A percentile compares a stretch with the other conserved stretches of the same genome.
Evolutionary conservation across 2,329 filamentous ascomycete species (phyloP).

Genomic region (Aspergillus proliferans): DNA sequence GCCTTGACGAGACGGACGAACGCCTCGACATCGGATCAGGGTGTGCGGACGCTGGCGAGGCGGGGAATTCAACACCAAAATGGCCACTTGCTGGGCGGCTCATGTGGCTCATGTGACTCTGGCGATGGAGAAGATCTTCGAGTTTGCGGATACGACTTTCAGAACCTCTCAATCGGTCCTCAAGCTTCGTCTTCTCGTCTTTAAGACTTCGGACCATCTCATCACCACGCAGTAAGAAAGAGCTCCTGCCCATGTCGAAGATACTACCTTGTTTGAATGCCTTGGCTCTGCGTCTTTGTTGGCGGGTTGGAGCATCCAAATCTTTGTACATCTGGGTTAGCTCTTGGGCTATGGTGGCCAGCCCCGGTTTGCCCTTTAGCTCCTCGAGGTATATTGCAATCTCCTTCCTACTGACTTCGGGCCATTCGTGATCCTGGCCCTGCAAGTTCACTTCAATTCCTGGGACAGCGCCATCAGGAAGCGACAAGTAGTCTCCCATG

Average conservation of each 20-base stretch:
- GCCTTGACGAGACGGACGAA: constrained; percentile 56
- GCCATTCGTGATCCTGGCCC: constrained; percentile 76
- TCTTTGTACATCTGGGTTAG: constrained; percentile 71
- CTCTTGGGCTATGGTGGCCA: constrained; percentile 62
- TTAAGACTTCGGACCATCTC: constrained; percentile 71
- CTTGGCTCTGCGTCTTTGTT: constrained; percentile 79
- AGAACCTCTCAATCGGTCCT: constrained; percentile 70
- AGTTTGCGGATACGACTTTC: constrained; percentile 85
- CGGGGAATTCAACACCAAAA: constrained; percentile 38
- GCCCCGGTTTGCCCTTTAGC: constrained; percentile 59
- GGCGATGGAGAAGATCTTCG: constrained; percentile 85
- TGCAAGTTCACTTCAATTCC: constrained; percentile 80
- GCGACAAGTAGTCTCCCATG: constrained; percentile 64
- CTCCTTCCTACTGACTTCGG: constrained; percentile 66
- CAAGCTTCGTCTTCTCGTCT: constrained; percentile 70
- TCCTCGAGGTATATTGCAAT: constrained; percentile 65
- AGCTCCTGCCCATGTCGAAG: constrained; percentile 85
- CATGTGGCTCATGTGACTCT: constrained; percentile 54
- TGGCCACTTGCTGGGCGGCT: constrained; percentile 49
- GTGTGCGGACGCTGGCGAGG: constrained; percentile 36
- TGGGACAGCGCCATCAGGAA: constrained; percentile 63
- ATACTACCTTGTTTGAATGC: constrained; percentile 96
- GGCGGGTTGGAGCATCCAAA: constrained; percentile 72
- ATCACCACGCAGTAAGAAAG: constrained; percentile 77
- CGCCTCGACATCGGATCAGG: constrained; percentile 46